These are phyloP conservation scores for Cornus controversa DNA, from an alignment of 148 eudicot species.

Conservation along the genomic window DNA sequence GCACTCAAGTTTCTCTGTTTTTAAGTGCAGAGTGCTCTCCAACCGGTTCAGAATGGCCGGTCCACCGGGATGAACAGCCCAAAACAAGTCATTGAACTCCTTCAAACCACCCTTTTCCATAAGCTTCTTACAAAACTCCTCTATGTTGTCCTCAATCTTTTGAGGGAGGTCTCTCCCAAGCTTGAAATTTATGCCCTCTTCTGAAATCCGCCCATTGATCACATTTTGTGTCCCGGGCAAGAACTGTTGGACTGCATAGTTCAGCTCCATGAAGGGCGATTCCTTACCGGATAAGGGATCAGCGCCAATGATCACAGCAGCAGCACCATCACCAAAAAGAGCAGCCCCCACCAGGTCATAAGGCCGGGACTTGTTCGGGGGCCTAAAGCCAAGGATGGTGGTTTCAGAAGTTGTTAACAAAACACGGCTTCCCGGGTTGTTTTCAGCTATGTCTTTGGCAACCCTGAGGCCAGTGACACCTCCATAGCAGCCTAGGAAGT, in stretches of 20 bases:
- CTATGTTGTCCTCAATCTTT: constrained; percentile 70
- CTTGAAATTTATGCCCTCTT: constrained; percentile 73
- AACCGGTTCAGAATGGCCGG: constrained; percentile 68
- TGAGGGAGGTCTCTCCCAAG: constrained; percentile 67
- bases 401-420: constrained; percentile 67
- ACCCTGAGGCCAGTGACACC: constrained; percentile 72
- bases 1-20: constrained; percentile 47
- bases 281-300: constrained; percentile 35
- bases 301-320: constrained; percentile 55
- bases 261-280: constrained; percentile 66
- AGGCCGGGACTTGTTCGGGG: constrained; percentile 71
- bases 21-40: constrained; percentile 40
- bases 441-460: constrained; percentile 81
- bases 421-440: constrained; percentile 68
- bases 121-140: constrained; percentile 63
- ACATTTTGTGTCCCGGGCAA: constrained; percentile 65
- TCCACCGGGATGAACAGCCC: constrained; percentile 84
- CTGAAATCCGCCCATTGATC: constrained; percentile 55
- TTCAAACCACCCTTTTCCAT: constrained; percentile 36
- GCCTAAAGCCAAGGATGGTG: constrained; percentile 73
- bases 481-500: constrained; percentile 77
- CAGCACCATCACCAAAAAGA: constrained; percentile 81
- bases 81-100: constrained; percentile 59
- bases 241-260: constrained; percentile 60
- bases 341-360: constrained; percentile 85